phyloP scores from a whole-genome alignment of 345 rosid species.

The Camelina hispida region DNA sequence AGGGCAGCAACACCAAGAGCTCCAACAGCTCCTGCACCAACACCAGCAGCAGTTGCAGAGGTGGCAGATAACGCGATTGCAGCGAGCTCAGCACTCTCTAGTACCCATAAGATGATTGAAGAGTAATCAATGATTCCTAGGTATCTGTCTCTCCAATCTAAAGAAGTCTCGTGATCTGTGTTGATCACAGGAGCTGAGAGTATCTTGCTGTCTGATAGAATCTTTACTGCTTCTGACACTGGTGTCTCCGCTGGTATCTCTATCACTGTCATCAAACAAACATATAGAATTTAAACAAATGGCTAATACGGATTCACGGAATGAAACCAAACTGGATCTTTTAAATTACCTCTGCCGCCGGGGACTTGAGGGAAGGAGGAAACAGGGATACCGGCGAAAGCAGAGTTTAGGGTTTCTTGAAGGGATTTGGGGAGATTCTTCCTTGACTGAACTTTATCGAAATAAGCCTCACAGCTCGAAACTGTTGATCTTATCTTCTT shows the following conservation, averaged over 20 bases:
- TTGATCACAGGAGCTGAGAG: slow-evolving; percentile 81
- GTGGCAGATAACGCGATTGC: slow-evolving; percentile 74
- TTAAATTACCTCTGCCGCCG: slow-evolving; percentile 65
- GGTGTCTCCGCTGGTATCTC: slow-evolving; percentile 77
- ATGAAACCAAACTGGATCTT: neutral
- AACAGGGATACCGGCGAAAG: slow-evolving; percentile 74
- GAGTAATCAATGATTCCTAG: slow-evolving; percentile 83
- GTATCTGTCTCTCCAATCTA: slow-evolving; percentile 78
- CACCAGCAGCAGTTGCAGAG: slow-evolving; percentile 77
- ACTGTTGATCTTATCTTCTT: slow-evolving; percentile 45
- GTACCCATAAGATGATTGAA: slow-evolving; percentile 75
- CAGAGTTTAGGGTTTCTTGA: slow-evolving; percentile 74
- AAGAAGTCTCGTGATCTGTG: slow-evolving; percentile 49
- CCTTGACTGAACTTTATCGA: slow-evolving; percentile 69
- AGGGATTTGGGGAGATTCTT: slow-evolving; percentile 71
- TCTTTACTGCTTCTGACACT: slow-evolving; percentile 72
- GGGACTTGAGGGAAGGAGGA: slow-evolving; percentile 84
- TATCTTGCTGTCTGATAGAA: slow-evolving; percentile 75
- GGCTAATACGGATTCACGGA: neutral
- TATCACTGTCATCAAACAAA: slow-evolving; percentile 53
- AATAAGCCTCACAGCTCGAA: slow-evolving; percentile 69
- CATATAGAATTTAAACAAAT: neutral
- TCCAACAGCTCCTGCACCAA: slow-evolving; percentile 77
- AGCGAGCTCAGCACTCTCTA: slow-evolving; percentile 80
- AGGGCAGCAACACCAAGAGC: slow-evolving; percentile 77